phyloP scores from a whole-genome alignment of 108 stramenopile genomes.

The Schizochytrium sp. region DNA sequence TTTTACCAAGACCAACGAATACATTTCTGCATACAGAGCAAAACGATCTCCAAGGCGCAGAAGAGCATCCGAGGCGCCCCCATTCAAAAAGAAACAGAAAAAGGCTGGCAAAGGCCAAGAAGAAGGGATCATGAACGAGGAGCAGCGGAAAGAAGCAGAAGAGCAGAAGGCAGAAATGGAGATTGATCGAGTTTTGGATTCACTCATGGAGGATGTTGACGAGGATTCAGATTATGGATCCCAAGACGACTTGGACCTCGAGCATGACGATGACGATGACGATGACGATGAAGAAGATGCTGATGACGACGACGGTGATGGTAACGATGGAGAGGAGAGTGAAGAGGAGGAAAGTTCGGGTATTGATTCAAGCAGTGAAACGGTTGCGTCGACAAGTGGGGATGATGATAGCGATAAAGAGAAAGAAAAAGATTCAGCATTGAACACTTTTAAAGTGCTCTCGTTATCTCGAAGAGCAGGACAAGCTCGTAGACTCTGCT shows the following conservation, averaged over 20 bases:
- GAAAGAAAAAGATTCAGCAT: neutral
- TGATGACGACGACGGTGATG: constrained; percentile 41
- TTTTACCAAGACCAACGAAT: constrained; percentile 52
- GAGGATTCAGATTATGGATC: neutral
- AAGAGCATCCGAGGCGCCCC: neutral
- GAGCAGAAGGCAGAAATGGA: neutral
- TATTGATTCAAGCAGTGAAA: constrained; percentile 14
- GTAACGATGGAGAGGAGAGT: constrained; percentile 1
- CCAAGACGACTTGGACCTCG: neutral
- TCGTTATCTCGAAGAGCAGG: neutral
- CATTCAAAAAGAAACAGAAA: too few relatives aligned
- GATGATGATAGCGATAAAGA: neutral
- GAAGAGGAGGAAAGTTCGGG: neutral
- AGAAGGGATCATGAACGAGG: neutral
- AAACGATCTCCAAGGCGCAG: neutral
- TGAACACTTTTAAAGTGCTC: neutral
- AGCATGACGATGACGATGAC: neutral
- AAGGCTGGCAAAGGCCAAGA: neutral
- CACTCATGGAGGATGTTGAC: constrained; percentile 27
- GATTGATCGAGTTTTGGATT: neutral
- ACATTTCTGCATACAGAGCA: constrained; percentile 7
- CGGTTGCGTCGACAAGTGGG: neutral
- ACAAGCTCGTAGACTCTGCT: constrained; percentile 12
- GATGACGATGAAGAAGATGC: constrained; percentile 6
- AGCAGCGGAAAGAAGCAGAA: neutral